phyloP scores from a whole-genome alignment of 2,329 filamentous ascomycete genomes.

The Cladobotryum mycophilum region DNA sequence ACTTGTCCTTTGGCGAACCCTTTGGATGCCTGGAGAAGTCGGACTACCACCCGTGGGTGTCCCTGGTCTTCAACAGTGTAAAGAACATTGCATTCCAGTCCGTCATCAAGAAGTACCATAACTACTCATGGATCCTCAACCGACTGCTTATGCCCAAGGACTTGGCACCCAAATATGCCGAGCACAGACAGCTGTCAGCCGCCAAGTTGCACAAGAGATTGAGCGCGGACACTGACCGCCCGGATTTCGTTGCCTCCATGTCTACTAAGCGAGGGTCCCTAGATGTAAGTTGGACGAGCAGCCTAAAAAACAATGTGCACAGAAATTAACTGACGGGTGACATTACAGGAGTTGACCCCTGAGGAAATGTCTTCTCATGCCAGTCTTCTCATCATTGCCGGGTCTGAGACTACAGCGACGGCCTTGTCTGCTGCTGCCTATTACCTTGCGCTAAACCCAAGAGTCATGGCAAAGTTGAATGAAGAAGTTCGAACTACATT shows the following conservation, averaged over 20 bases:
- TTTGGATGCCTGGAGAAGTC: conserved; percentile 22
- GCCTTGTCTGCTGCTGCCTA: conserved; percentile 21
- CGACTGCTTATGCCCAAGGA: not conserved
- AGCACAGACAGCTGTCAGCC: conserved; percentile 1
- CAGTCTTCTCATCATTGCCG: conserved; percentile 20
- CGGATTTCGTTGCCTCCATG: conserved; percentile 7
- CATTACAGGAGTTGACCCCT: conserved; percentile 6
- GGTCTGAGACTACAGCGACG: conserved; percentile 29
- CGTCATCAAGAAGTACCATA: not conserved
- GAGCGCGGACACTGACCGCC: not conserved
- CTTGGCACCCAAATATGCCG: not conserved
- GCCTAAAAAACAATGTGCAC: no score
- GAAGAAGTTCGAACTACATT: conserved; percentile 24
- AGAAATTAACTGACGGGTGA: no score
- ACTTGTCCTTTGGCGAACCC: conserved; percentile 24
- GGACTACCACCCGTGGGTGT: conserved; percentile 22
- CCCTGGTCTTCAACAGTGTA: conserved; percentile 15
- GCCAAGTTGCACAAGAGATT: conserved; percentile 3
- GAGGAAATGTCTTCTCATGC: conserved; percentile 12
- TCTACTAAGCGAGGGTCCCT: no score
- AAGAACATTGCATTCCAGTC: not conserved
- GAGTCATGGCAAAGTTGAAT: conserved; percentile 24
- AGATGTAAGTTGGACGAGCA: no score
- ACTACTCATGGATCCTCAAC: not conserved
- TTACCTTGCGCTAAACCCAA: conserved; percentile 24